These are phyloP conservation scores for Daldinia childiae DNA, from an alignment of 495 filamentous ascomycete species.

Conservation along the genomic window DNA sequence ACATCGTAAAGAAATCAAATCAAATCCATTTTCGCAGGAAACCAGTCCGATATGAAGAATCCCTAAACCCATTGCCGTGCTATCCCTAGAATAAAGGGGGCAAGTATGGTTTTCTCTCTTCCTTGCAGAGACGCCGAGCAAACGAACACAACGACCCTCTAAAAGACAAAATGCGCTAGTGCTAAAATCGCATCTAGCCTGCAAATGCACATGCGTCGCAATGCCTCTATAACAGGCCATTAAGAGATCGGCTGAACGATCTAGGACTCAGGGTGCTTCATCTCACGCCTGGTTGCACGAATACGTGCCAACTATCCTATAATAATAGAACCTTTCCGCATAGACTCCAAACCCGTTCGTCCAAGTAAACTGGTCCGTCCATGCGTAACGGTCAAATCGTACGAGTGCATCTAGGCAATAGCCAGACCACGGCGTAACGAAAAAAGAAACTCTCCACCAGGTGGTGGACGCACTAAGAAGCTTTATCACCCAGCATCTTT, in stretches of 20 bases:
- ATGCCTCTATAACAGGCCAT: background rate
- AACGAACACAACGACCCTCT: background rate
- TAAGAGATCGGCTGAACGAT: background rate
- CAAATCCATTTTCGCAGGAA: background rate
- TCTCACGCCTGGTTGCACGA: background rate
- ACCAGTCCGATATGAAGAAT: slow-evolving; percentile 1
- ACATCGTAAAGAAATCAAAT: background rate
- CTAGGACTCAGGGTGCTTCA: background rate
- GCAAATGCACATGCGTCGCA: background rate
- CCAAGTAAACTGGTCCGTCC: background rate
- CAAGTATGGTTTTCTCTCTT: background rate
- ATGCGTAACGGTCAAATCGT: background rate
- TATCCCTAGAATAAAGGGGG: background rate
- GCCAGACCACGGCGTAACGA: background rate
- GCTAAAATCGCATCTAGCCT: background rate
- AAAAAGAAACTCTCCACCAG: background rate
- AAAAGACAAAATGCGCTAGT: background rate
- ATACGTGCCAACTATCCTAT: slow-evolving; percentile 14
- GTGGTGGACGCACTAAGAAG: slow-evolving; percentile 15
- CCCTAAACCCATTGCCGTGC: background rate
- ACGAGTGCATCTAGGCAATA: background rate
- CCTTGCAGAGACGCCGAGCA: background rate
- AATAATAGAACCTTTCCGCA: slow-evolving; percentile 14
- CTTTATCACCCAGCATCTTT: slow-evolving; percentile 58
- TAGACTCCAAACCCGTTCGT: slow-evolving; percentile 1